Evolutionary conservation across 805 yeast genomes (phyloP).

Genomic region (Sugiyamaella valdiviana): DNA sequence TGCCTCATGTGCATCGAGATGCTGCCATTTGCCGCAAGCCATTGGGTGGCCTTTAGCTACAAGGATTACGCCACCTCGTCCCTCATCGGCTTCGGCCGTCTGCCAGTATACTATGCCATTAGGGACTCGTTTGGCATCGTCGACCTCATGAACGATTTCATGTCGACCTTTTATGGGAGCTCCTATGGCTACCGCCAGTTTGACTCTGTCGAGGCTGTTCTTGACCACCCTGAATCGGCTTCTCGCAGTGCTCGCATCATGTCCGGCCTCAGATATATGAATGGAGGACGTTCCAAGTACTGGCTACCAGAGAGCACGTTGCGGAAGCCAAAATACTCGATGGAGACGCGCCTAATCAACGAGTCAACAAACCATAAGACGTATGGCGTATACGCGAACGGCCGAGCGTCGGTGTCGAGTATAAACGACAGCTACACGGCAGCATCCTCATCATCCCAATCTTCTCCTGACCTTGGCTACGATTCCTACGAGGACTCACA

Average conservation of each 20-base stretch:
- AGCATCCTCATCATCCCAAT: neutral
- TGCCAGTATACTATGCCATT: slow-evolving; percentile 56
- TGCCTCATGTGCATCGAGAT: slow-evolving; percentile 76
- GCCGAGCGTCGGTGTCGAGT: neutral
- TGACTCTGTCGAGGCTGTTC: slow-evolving; percentile 68
- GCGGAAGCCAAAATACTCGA: neutral
- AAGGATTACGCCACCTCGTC: slow-evolving; percentile 55
- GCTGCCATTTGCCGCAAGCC: slow-evolving; percentile 81
- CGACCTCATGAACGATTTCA: slow-evolving; percentile 79
- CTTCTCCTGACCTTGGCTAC: slow-evolving; percentile 1
- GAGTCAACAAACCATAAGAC: neutral
- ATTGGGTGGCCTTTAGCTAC: slow-evolving; percentile 78
- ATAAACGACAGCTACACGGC: neutral
- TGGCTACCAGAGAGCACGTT: slow-evolving; percentile 52
- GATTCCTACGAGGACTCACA: slow-evolving; percentile 12
- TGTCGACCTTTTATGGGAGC: slow-evolving; percentile 58
- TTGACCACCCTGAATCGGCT: slow-evolving; percentile 56
- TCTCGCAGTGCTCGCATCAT: slow-evolving; percentile 64
- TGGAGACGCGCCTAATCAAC: neutral
- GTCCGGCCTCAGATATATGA: slow-evolving; percentile 75
- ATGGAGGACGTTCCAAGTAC: slow-evolving; percentile 72
- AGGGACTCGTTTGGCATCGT: slow-evolving; percentile 68
- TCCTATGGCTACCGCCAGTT: slow-evolving; percentile 75
- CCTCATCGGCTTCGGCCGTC: slow-evolving; percentile 64
- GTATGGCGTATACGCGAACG: neutral